Evolutionary conservation across 2,329 filamentous ascomycete genomes (phyloP), one percentile per base, ranked within the genome.

Genomic region (Hymenoscyphus infarciens): DNA sequence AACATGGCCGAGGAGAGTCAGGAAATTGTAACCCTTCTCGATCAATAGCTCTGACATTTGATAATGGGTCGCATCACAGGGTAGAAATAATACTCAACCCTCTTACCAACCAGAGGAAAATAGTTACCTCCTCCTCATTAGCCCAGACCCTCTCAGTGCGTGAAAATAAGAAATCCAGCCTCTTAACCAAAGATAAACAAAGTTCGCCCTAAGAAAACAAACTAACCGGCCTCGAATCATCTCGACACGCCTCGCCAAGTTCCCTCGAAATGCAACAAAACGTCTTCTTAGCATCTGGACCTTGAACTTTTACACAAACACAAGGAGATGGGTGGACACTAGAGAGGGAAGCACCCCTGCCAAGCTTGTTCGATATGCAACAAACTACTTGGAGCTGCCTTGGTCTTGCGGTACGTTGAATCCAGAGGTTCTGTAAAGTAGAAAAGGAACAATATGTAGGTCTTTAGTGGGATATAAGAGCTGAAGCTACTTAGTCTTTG

Each of bases 291-390:
- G 49, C 19, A 54, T 54, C 49, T 54, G 27, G 49, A 25, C 49
- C 15, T 54, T 19, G 22, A 27, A n/a, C n/a, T n/a, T n/a, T n/a
- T n/a, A n/a, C n/a, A n/a, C n/a, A 19, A 54, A 19, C 49, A 54
- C 3, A 42, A 5, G 16, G 5, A n/a, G 39, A 19, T 42, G 15
- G 39, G n/a, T 42, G 15, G 22, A 15, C 7, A 31, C 29, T 31
- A 31, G 29, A 31, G 29, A 31, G 1, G 29, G 1, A 31, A 2
- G 25, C 4, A n/a, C 22, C 19, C 49, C 49, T 35, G 55, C 55
- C 55, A 57, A 57, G 55, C 15, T 57, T 11, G 16, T 55, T 57
- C 55, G 55, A 57, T 57, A 19, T 57, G 55, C 55, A 57, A 57
- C 55, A 39, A 39, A 57, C n/a, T 29, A 22, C 19, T n/a, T 53